Evolutionary conservation across 2,329 filamentous ascomycete genomes (phyloP), one percentile per base, ranked within the genome.

Genomic region (Elsinoe ampelina): DNA sequence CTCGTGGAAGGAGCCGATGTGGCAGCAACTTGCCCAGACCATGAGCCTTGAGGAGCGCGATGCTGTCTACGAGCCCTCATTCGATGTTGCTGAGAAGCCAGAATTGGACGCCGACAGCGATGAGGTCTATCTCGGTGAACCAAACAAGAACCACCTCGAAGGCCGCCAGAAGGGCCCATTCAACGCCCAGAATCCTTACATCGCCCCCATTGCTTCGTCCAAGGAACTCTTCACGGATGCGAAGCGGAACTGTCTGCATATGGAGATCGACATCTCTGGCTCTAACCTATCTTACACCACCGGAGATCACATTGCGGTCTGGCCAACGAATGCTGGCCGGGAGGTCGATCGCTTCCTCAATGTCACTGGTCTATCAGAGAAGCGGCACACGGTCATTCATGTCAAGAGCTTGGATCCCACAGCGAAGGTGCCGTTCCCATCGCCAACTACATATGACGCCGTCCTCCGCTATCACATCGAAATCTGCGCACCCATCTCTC

Each of bases 1-100:
- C 66, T 89, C 92, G 63, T 98, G 93, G 93, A 98, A 98, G 76
- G 93, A 98, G 67, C 91, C 91, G 60, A 98, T 98, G 93, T 98
- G 95, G 93, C 77, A 81, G 65, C 87, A 87, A 59, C 78, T 98
- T 55, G 79, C 86, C 20, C 81, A 88, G 62, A 84, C 88, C 68
- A 89, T 98, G 86, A 82, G 82, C 55, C 77, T 98, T 57, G 87
- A 97, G 73, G 93, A 98, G 75, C 90, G 93, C 59, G 95, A 98
- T 70, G 89, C 91, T 60, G 84, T 95, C 59, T 98, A 97, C 71
- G 95, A 98, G 71, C 89, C 93, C 51, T 84, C 91, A 58, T 96
- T 96, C 69, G 83, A 82, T 64, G 84, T 98, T 64, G 81, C 80
- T 22, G 87, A 95, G 65, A 67, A 66, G 61, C 61, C 62, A n/a